Percentiles rank a stretch among this genome's conserved stretches.
These are phyloP conservation scores for Limnomonas spitsbergensis DNA, from an alignment of 139 green algal genomes.

Conservation along the genomic window DNA sequence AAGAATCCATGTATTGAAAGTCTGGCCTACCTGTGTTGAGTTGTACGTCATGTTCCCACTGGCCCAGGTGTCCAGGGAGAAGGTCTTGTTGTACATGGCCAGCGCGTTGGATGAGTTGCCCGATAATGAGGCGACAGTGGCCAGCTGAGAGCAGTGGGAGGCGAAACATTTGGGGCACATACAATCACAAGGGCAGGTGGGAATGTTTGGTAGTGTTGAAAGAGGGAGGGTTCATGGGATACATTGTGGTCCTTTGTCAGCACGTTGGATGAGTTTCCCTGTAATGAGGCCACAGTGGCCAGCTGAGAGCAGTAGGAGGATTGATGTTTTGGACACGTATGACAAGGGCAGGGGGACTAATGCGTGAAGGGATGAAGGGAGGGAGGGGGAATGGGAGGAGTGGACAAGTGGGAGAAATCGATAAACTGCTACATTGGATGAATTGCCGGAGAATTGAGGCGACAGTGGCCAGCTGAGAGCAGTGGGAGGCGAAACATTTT, in stretches of 20 bases:
- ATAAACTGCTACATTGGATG: constrained; percentile 1
- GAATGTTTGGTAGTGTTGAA: too few relatives aligned
- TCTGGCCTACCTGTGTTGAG: constrained; percentile 13
- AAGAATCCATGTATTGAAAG: too few relatives aligned
- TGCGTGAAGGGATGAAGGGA: too few relatives aligned
- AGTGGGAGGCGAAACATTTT: not conserved
- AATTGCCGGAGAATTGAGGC: not conserved
- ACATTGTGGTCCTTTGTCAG: constrained; percentile 32
- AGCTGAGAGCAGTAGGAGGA: not conserved
- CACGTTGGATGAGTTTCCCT: not conserved
- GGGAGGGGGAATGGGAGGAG: too few relatives aligned
- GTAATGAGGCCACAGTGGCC: not conserved
- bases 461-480: not conserved
- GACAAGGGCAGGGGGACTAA: too few relatives aligned
- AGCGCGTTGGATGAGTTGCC: not conserved
- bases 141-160: not conserved
- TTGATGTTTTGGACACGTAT: too few relatives aligned
- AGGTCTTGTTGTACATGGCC: constrained; percentile 33
- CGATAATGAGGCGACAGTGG: not conserved
- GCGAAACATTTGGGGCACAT: not conserved
- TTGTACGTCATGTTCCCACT: constrained; percentile 21
- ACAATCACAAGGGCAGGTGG: too few relatives aligned
- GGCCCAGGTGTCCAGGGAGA: constrained; percentile 10
- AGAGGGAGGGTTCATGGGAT: too few relatives aligned
- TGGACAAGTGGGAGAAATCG: too few relatives aligned